phyloP scores from a whole-genome alignment of 2,329 filamentous ascomycete species.

The Neopestalotiopsis clavispora region DNA sequence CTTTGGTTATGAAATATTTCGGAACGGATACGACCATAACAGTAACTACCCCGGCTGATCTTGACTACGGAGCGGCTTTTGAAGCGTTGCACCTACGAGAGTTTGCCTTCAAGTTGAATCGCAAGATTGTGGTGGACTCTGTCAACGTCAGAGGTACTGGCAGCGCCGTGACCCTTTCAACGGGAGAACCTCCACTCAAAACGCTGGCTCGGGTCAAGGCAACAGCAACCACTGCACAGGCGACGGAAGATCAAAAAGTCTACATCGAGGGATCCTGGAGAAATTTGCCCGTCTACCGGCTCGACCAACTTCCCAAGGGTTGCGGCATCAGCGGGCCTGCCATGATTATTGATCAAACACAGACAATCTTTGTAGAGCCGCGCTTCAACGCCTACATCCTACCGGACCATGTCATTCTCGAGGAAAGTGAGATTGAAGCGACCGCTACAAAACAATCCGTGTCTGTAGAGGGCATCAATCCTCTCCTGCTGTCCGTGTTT shows the following conservation, averaged over 20 bases:
- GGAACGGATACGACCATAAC: constrained; percentile 54
- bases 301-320: constrained; percentile 28
- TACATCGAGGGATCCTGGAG: constrained; percentile 35
- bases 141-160: constrained; percentile 38
- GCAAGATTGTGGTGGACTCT: constrained; percentile 46
- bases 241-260: constrained; percentile 28
- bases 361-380: constrained; percentile 73
- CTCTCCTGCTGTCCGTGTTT: constrained; percentile 77
- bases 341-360: constrained; percentile 71
- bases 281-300: constrained; percentile 32
- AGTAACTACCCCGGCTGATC: constrained; percentile 43
- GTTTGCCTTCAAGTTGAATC: constrained; percentile 43
- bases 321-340: constrained; percentile 37
- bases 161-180: constrained; percentile 21
- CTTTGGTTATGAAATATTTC: constrained; percentile 53
- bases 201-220: constrained; percentile 20
- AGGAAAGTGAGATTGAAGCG: constrained; percentile 25
- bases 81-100: constrained; percentile 42
- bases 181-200: constrained; percentile 22
- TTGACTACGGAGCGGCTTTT: constrained; percentile 43
- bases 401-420: constrained; percentile 41
- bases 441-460: constrained; percentile 48
- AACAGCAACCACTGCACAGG: neutral
- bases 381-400: constrained; percentile 35
- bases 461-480: constrained; percentile 53